phyloP scores from a whole-genome alignment of 2,329 filamentous ascomycete genomes.

The Xylaria sp. region DNA sequence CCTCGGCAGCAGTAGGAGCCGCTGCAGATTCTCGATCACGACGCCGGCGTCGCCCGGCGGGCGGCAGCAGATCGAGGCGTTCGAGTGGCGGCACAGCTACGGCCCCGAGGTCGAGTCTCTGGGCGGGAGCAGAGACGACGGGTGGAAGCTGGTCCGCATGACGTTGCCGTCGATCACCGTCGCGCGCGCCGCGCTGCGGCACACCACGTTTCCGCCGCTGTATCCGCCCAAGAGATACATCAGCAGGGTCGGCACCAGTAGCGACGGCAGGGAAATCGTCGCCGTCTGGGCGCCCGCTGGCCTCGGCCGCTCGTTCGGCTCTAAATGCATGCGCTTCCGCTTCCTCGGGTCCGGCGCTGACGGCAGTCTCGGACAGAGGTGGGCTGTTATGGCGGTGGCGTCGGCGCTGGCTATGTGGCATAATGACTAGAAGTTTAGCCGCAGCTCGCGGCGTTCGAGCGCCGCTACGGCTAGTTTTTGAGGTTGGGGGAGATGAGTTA shows the following conservation, averaged over 20 bases:
- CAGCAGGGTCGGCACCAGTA: constrained; percentile 15
- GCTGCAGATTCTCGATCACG: constrained; percentile 37
- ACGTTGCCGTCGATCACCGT: neutral
- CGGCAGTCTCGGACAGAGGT: constrained; percentile 56
- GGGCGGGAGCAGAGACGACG: constrained; percentile 44
- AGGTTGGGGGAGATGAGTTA: too few relatives aligned
- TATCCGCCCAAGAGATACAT: too few relatives aligned
- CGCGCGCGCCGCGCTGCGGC: too few relatives aligned
- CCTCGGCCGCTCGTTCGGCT: constrained; percentile 43
- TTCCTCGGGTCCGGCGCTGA: constrained; percentile 55
- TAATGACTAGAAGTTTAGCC: too few relatives aligned
- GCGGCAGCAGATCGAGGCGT: constrained; percentile 47
- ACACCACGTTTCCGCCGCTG: too few relatives aligned
- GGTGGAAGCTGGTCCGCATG: constrained; percentile 58
- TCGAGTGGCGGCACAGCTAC: constrained; percentile 57
- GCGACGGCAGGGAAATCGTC: constrained; percentile 57
- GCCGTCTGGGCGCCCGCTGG: constrained; percentile 49
- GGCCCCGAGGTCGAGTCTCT: constrained; percentile 52
- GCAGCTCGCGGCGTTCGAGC: too few relatives aligned
- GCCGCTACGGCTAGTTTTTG: too few relatives aligned
- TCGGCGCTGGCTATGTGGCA: constrained; percentile 53
- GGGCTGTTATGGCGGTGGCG: constrained; percentile 57
- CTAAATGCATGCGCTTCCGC: constrained; percentile 53
- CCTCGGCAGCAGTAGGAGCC: constrained; percentile 35
- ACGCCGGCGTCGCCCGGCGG: constrained; percentile 17